phyloP scores from a whole-genome alignment of 306 rosid genomes.

The Cucumis cinereus region DNA sequence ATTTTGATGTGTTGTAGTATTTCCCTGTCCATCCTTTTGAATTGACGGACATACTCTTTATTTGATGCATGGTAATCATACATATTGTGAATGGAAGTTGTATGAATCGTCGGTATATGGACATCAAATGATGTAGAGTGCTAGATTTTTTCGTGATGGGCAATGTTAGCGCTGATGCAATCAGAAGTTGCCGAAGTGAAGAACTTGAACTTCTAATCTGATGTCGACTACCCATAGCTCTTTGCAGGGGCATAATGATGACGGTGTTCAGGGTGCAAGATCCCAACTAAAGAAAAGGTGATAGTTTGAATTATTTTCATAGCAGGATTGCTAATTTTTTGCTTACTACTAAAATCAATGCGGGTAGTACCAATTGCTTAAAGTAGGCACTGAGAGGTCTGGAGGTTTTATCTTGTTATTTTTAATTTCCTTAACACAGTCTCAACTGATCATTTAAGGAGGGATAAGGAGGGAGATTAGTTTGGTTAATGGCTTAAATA shows the following conservation, averaged over 20 bases:
- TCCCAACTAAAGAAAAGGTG: conserved; percentile 20
- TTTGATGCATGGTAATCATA: not conserved
- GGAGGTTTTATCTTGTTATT: not conserved
- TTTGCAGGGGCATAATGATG: conserved; percentile 14
- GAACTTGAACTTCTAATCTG: conserved; percentile 15
- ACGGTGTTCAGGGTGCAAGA: conserved; percentile 12
- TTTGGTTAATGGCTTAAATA: not conserved
- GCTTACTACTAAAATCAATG: not conserved
- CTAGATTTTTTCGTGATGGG: conserved; percentile 15
- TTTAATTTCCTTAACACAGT: not conserved
- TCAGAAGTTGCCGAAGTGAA: conserved; percentile 12
- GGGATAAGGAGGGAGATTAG: not conserved
- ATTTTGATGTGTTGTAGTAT: not conserved
- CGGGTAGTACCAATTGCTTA: not conserved
- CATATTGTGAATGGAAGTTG: not conserved
- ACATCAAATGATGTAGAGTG: conserved; percentile 19
- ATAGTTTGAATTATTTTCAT: not conserved
- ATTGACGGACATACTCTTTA: not conserved
- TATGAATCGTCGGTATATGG: not conserved
- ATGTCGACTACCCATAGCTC: conserved; percentile 31
- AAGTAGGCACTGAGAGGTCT: not conserved
- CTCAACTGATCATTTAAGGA: not conserved
- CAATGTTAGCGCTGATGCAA: conserved; percentile 1
- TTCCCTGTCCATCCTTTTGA: not conserved
- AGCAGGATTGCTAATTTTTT: not conserved